phyloP scores from a whole-genome alignment of 306 rosid genomes.

The Citrullus colocynthis region DNA sequence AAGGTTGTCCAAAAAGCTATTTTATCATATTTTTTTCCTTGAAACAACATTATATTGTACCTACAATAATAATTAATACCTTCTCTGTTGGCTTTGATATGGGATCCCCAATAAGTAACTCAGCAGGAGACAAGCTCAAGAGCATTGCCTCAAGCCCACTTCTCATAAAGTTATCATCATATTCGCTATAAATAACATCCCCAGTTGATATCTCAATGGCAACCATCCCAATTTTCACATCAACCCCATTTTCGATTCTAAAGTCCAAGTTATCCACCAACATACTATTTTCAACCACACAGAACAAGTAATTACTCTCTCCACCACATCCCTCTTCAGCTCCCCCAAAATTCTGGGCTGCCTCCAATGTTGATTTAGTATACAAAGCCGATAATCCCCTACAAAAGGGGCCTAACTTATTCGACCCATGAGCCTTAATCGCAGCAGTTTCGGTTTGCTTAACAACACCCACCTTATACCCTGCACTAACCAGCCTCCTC shows the following conservation, averaged over 20 bases:
- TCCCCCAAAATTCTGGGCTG: constrained; percentile 58
- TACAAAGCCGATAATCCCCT: constrained; percentile 77
- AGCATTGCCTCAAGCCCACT: constrained; percentile 59
- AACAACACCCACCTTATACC: constrained; percentile 83
- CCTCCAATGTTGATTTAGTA: constrained; percentile 83
- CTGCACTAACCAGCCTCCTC: constrained; percentile 81
- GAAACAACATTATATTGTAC: not conserved
- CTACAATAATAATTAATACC: constrained; percentile 27
- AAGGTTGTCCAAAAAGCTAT: not conserved
- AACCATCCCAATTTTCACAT: constrained; percentile 55
- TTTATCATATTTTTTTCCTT: not conserved
- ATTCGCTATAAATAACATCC: constrained; percentile 65
- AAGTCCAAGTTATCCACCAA: constrained; percentile 22
- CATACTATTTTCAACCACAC: constrained; percentile 64
- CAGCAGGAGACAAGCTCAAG: constrained; percentile 66
- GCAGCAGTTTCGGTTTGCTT: constrained; percentile 96
- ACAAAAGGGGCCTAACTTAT: constrained; percentile 58
- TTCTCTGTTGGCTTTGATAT: constrained; percentile 75
- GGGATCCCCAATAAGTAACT: constrained; percentile 80
- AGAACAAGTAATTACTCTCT: constrained; percentile 58
- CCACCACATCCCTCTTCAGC: constrained; percentile 56
- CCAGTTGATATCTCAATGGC: constrained; percentile 83
- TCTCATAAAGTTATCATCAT: constrained; percentile 56
- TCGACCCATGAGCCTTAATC: constrained; percentile 73
- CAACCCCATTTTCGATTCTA: constrained; percentile 37